Evolutionary conservation across 2,329 filamentous ascomycete genomes (phyloP).

Genomic region (Rutstroemia sp.): DNA sequence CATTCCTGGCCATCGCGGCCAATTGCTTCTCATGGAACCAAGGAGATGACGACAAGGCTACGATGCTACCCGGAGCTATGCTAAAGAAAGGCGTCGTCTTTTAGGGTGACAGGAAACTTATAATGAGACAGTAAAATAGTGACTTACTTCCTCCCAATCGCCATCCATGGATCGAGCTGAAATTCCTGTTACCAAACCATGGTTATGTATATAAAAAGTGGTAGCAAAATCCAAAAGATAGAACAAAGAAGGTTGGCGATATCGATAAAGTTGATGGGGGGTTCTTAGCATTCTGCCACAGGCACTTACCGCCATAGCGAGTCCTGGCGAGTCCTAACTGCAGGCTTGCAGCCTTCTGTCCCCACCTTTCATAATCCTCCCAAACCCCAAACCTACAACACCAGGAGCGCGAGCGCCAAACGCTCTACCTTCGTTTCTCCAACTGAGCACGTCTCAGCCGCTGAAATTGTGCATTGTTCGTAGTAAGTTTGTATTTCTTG

Average conservation of each 20-base stretch:
- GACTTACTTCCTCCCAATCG: conserved; percentile 60
- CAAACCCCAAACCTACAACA: neutral
- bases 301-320: too few species aligned
- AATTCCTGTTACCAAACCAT: conserved; percentile 5
- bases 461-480: conserved; percentile 6
- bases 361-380: too few species aligned
- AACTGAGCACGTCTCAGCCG: conserved; percentile 8
- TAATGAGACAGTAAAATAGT: conserved; percentile 8
- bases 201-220: conserved; percentile 6
- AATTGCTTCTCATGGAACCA: neutral
- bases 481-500: neutral
- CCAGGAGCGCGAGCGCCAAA: too few species aligned
- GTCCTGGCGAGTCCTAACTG: too few species aligned
- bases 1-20: neutral
- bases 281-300: neutral
- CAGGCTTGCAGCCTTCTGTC: too few species aligned
- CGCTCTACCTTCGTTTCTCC: too few species aligned
- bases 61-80: neutral
- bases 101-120: neutral
- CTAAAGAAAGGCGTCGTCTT: neutral
- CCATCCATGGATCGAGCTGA: conserved; percentile 46
- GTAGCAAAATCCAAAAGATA: neutral
- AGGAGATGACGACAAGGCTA: conserved; percentile 6
- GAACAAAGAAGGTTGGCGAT: neutral
- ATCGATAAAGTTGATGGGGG: neutral